Conservation (phyloP, 495 filamentous ascomycete genomes). For the Usnea hakonensis region DNA sequence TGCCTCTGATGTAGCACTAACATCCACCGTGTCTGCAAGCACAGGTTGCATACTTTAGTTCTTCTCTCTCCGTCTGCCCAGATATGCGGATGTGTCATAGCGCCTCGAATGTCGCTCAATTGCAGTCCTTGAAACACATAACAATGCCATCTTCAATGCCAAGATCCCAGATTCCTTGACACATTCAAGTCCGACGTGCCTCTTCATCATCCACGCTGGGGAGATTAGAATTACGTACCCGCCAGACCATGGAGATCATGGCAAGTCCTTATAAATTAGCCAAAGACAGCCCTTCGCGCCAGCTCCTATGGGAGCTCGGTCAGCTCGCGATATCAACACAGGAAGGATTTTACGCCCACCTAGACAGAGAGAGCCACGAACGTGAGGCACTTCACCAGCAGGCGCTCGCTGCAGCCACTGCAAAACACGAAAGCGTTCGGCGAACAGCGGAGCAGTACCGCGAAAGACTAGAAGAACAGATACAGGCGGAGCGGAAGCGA, state of each 20-base stretch:
- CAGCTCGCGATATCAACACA: conserved; percentile 26
- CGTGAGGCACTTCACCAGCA: conserved; percentile 45
- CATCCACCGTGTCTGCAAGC: neutral
- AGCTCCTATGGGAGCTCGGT: conserved; percentile 42
- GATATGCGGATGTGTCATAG: neutral
- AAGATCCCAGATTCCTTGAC: neutral
- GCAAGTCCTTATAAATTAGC: conserved; percentile 18
- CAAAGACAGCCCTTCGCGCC: conserved; percentile 41
- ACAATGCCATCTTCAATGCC: neutral
- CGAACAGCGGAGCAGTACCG: conserved; percentile 48
- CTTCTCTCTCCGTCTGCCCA: neutral
- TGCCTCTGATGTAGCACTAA: neutral
- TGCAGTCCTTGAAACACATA: neutral
- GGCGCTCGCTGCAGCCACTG: conserved; percentile 54
- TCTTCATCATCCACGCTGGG: neutral
- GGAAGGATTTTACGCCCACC: conserved; percentile 37
- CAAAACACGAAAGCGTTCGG: conserved; percentile 55
- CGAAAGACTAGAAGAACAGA: conserved; percentile 32
- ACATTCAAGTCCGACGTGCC: neutral
- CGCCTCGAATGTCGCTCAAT: neutral
- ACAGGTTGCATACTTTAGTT: neutral
- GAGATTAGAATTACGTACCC: neutral
- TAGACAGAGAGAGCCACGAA: conserved; percentile 40
- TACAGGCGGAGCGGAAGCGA: conserved; percentile 16
- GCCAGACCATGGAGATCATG: conserved; percentile 18